Conservation (phyloP, 495 filamentous ascomycete species). For the Tuber brumale region DNA sequence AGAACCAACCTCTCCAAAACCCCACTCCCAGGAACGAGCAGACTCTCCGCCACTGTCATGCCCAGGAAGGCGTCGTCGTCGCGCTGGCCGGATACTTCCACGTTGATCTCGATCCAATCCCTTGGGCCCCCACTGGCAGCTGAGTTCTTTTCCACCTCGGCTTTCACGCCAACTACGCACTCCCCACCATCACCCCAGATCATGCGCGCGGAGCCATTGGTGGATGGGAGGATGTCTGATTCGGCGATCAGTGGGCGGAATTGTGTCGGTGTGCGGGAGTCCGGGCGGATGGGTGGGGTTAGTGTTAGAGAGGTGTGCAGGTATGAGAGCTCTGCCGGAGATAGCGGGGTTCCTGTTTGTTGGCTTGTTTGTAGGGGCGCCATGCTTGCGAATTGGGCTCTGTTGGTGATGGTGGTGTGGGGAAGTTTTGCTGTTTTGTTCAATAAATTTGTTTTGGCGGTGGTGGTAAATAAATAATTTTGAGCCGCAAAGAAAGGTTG, state of each 20-base stretch:
- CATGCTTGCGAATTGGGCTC: constrained; percentile 24
- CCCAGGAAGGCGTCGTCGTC: constrained; percentile 91
- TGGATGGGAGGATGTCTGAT: constrained; percentile 74
- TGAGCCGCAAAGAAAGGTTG: constrained; percentile 37
- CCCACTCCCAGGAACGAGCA: constrained; percentile 63
- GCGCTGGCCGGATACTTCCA: constrained; percentile 54
- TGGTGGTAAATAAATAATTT: constrained; percentile 8
- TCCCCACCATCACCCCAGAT: constrained; percentile 94
- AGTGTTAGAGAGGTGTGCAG: constrained; percentile 79
- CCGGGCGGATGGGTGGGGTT: constrained; percentile 77
- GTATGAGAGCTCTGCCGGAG: constrained; percentile 92
- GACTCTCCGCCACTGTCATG: constrained; percentile 78
- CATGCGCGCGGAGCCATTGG: constrained; percentile 86
- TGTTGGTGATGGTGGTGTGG: not conserved
- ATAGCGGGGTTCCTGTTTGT: constrained; percentile 56
- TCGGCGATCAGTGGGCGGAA: constrained; percentile 90
- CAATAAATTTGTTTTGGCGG: constrained; percentile 5
- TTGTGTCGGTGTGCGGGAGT: constrained; percentile 71
- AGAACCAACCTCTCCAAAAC: constrained; percentile 70
- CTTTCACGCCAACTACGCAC: constrained; percentile 90
- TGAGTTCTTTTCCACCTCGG: constrained; percentile 63
- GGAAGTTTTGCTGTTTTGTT: not conserved
- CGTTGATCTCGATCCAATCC: constrained; percentile 41
- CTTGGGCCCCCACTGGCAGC: constrained; percentile 40
- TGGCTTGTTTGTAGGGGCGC: constrained; percentile 28